Base-by-base conservation (phyloP, 2,329 filamentous ascomycete genomes). In the Cladosporium sp. region DNA sequence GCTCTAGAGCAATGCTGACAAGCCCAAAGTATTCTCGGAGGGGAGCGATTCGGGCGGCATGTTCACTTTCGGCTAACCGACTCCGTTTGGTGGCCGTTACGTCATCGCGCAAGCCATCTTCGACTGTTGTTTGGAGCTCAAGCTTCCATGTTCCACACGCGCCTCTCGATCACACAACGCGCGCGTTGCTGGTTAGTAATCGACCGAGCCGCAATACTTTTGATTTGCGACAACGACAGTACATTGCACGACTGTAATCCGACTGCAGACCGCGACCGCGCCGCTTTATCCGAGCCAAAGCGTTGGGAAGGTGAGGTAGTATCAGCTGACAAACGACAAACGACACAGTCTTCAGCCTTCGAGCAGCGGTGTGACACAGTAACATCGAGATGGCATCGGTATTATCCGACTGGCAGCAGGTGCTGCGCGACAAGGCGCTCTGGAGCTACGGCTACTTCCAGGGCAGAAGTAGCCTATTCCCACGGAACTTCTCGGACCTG, bases 391-490 rank as follows among this genome's bases (percentile, higher is more conserved):
- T 63, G 60, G 30, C 49, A 21, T 54, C 60, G 48, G 30, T 56
- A 21, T 66, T 71, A 66, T 60, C 67, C 18, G 65, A 53, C 28
- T 49, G 67, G 14, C 49, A 67, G 43, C 67, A 72, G 60, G 53
- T 67, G 23, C 43, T 74, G 5, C 74, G 74, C 60, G 73, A 76
- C 46, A 64, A 69, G 8, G 16, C 69, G 11, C 28, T 70, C 21
- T 76, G 73, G 64, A 65, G 65, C 36, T 70, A 70, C 53, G 75
- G 74, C n/a, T 77, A 75, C 67, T 66, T 73, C 34, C 70, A 73
- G 63, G 76, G 75, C 21, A 70, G 74, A 48, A 67, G 63, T 18
- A 70, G 60, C 34, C 65, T 68, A 5, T 63, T 75, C 10, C 70
- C 73, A 25, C 67, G 64, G 36, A 69, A 66, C 46, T 66, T 72